Evolutionary conservation across 2,329 filamentous ascomycete genomes (phyloP), one percentile per base, ranked within the genome.

Genomic region (Hymenoscyphus fraxineus): DNA sequence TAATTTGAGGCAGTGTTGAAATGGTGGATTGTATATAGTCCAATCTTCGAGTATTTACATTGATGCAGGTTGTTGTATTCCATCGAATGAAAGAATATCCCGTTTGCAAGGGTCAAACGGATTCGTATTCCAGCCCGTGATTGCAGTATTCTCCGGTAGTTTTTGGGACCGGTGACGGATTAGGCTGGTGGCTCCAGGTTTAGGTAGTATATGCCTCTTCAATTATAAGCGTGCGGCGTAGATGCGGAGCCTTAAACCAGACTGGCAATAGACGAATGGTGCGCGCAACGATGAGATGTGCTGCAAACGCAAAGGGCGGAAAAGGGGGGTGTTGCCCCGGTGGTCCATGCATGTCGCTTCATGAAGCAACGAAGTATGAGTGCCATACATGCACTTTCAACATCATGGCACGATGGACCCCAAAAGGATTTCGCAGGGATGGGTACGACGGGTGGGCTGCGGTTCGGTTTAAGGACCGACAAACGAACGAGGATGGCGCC

Each of bases 161-260:
- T 51, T 51, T 22, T 22, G 6, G 3, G 9, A 51, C 4, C 44
- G 44, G 47, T 54, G 47, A 22, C 22, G 47, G 22, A 54, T 27
- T 54, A 27, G 47, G 47, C 22, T 54, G 19, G 19, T 54, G 47
- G 22, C 22, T 27, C 22, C 19, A 54, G 47, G 47, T 22, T 19
- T n/a, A n/a, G 38, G 15, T 60, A 9, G 44, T 32, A n/a, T 32
- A 41, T 32, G 40, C 16, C 35, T 22, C 13, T 19, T 40, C 51
- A 61, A 61, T 61, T 61, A 61, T 61, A 61, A 61, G 39, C 31
- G 54, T 61, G 60, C 60, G 60, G 60, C 60, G 60, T 56, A 35
- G 40, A 6, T 57, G 40, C 27, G 60, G 39, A 56, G 47, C 16
- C 60, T 61, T 61, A 56, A 61, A 57, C 60, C 22, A 41, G 44